A percentile compares a stretch with the other conserved stretches of the same genome.
phyloP scores from a whole-genome alignment of 2,329 filamentous ascomycete genomes.

The Fusarium incarnatum region DNA sequence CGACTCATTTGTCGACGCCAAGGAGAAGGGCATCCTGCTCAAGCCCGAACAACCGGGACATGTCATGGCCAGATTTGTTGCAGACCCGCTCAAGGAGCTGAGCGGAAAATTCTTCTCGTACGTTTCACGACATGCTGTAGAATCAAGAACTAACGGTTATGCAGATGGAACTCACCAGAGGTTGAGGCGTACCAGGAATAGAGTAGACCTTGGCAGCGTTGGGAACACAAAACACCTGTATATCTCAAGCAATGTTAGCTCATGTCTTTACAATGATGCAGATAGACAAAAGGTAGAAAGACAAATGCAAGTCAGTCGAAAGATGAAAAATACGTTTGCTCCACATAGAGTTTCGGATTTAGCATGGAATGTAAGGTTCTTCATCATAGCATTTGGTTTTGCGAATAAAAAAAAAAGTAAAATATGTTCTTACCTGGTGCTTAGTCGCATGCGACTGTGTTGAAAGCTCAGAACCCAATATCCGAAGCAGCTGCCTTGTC shows the following conservation, averaged over 20 bases:
- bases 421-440: conserved; percentile 45
- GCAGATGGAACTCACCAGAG: conserved; percentile 57
- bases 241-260: conserved; percentile 45
- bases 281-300: conserved; percentile 38
- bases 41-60: conserved; percentile 85
- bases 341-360: conserved; percentile 76
- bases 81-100: conserved; percentile 72
- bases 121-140: conserved; percentile 44
- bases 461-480: background rate
- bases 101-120: conserved; percentile 82
- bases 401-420: conserved; percentile 36
- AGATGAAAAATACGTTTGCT: conserved; percentile 85
- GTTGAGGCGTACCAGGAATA: conserved; percentile 65
- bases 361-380: conserved; percentile 78
- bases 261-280: conserved; percentile 14
- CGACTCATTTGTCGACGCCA: conserved; percentile 74
- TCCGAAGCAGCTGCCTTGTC: conserved; percentile 11
- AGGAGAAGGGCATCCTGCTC: conserved; percentile 77
- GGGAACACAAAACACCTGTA: conserved; percentile 18
- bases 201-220: background rate
- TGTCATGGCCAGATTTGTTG: conserved; percentile 84
- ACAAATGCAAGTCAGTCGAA: conserved; percentile 73
- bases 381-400: conserved; percentile 67
- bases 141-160: conserved; percentile 33
- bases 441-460: background rate